These are phyloP conservation scores for Backusella morwellensis DNA, from an alignment of 192 early-diverging fungal species.

Conservation along the genomic window DNA sequence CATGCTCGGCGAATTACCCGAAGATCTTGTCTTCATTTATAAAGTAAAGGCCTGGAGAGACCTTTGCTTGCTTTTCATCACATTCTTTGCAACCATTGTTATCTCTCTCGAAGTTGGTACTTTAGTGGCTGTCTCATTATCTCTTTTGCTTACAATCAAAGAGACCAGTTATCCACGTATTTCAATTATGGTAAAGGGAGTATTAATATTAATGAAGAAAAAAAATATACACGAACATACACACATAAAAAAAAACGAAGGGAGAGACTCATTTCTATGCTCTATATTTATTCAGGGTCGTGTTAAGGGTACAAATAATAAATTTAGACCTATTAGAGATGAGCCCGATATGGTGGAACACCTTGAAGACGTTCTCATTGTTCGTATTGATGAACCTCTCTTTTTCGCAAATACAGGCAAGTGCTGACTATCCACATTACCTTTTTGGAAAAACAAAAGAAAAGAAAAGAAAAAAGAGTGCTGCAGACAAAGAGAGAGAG, in stretches of 20 bases:
- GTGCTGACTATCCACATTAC: not conserved
- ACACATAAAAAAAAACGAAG: not conserved
- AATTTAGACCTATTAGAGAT: constrained; percentile 72
- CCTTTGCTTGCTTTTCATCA: constrained; percentile 77
- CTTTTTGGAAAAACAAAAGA: not conserved
- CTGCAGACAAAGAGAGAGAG: not conserved
- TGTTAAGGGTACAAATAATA: constrained; percentile 51
- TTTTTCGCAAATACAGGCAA: constrained; percentile 92
- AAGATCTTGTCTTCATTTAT: constrained; percentile 80
- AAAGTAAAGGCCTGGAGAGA: constrained; percentile 82
- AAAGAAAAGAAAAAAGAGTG: not conserved
- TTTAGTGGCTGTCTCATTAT: constrained; percentile 83
- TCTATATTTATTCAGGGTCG: constrained; percentile 41
- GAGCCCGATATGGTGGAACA: constrained; percentile 65
- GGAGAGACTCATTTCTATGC: not conserved
- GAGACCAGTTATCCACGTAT: constrained; percentile 85
- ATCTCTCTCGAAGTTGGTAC: constrained; percentile 93
- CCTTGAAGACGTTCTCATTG: constrained; percentile 82
- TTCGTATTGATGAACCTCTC: constrained; percentile 89
- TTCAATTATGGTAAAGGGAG: constrained; percentile 60
- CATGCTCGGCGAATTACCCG: constrained; percentile 70
- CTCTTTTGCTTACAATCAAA: constrained; percentile 89
- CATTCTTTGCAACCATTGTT: constrained; percentile 87
- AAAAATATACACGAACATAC: not conserved
- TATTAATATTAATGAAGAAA: not conserved